Base-by-base conservation (phyloP, 441 rosid species). In the Rhodomyrtus psidioides region DNA sequence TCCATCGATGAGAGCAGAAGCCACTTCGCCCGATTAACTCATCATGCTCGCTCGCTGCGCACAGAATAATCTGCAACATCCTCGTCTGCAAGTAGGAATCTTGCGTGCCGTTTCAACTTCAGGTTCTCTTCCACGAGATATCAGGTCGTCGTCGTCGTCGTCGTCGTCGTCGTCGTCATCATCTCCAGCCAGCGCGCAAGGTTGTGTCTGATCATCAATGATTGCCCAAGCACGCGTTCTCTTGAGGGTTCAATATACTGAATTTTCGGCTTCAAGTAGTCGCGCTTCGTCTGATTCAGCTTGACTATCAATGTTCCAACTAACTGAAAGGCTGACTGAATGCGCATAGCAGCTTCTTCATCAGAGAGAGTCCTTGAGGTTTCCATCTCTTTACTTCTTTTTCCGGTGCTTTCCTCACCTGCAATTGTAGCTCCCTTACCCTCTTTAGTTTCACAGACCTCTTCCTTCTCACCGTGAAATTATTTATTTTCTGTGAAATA, bases 311-410 rank as follows among this genome's bases (percentile, higher is more conserved):
- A 21, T 24, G 49, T 70, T 70, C 49, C 39, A 49, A 70, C 79
- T 21, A 24, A 79, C 30, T 83, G 87, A 12, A 39, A 13, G 51
- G 88, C 90, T 83, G 96, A 91, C 85, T 94, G 98, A 81, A 95
- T 91, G 44, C 88, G 88, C 53, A 49, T 82, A 21, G 95, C 94
- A 53, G 95, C 96, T 89, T 93, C 94, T 6, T 81, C 90, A 49
- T 89, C 93, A 42, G 95, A 85, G 26, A 93, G 54, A 1, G 39
- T 83, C 84, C 51, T 89, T 83, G 46, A 56, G 27, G 44, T 81
- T 58, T 16, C 53, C 51, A n/a, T 17, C 49, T 83, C 54, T 74
- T 39, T 44, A 21, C 12, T 30, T 83, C 85, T 44, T 56, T 15
- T 70, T 84, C 62, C 46, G 46, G 75, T 53, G 53, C 74, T 42